phyloP scores from a whole-genome alignment of 768 basidiomycete genomes.

The Lepiota subincarnata region DNA sequence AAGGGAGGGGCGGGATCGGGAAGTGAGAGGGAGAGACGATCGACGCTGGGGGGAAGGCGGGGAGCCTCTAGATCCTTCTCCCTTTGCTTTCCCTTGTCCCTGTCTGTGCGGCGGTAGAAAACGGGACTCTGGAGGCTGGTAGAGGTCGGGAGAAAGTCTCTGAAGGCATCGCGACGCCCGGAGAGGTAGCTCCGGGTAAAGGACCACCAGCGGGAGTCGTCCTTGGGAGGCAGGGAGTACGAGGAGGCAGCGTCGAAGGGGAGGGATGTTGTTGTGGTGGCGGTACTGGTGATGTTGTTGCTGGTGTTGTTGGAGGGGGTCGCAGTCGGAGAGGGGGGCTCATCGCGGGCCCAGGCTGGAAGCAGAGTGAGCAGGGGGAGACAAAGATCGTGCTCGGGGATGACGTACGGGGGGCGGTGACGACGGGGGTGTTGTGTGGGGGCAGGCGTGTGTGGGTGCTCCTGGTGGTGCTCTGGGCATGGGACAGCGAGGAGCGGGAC shows the following conservation, averaged over 20 bases:
- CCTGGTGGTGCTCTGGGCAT: conserved; percentile 28
- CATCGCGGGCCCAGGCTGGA: conserved; percentile 80
- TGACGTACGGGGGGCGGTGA: conserved; percentile 67
- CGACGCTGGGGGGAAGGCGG: conserved; percentile 9
- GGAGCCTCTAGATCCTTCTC: conserved; percentile 8
- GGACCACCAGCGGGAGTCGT: conserved; percentile 66
- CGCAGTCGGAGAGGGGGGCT: conserved; percentile 72
- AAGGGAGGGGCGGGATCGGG: conserved; percentile 37
- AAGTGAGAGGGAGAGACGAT: conserved; percentile 27
- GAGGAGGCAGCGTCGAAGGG: conserved; percentile 53
- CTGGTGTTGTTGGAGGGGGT: conserved; percentile 17
- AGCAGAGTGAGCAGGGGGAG: conserved; percentile 1
- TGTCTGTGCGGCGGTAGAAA: conserved; percentile 32
- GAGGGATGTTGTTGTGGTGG: conserved; percentile 19
- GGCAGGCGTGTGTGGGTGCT: conserved; percentile 31
- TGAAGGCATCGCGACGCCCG: conserved; percentile 35
- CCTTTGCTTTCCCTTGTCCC: conserved; percentile 24
- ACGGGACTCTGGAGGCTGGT: conserved; percentile 31
- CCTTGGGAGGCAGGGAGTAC: conserved; percentile 39
- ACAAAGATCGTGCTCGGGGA: conserved; percentile 9
- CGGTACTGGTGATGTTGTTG: conserved; percentile 22
- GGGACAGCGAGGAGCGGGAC: conserved; percentile 25
- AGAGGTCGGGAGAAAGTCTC: conserved; percentile 47
- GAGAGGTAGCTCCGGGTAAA: conserved; percentile 53
- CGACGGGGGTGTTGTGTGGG: conserved; percentile 49